Conservation (phyloP, 169 alveolate species). For the Eimeria praecox region DNA sequence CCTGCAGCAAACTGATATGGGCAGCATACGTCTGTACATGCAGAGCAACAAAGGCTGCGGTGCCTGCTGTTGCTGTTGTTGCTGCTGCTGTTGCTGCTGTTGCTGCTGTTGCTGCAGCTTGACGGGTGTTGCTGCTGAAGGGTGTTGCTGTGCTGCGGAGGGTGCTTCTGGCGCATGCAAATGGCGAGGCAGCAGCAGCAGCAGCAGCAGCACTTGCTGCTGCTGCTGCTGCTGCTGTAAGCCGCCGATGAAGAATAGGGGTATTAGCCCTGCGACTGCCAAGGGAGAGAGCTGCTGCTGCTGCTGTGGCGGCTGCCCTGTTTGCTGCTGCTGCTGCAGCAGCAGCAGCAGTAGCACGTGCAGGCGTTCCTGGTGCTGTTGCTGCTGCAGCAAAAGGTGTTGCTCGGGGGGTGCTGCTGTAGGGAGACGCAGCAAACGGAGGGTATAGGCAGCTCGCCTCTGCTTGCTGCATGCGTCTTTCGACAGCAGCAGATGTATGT, state of each 20-base stretch:
- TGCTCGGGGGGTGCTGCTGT: not conserved
- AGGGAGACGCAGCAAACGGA: slow-evolving; percentile 53
- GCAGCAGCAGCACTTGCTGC: slow-evolving; percentile 58
- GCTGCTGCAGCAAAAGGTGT: slow-evolving; percentile 32
- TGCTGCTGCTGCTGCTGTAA: slow-evolving; percentile 72
- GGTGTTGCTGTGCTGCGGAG: slow-evolving; percentile 16
- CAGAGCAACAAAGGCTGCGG: slow-evolving; percentile 21
- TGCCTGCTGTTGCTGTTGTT: slow-evolving; percentile 60
- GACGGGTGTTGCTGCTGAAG: slow-evolving; percentile 40
- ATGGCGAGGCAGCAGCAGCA: slow-evolving; percentile 63
- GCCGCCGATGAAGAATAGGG: slow-evolving; percentile 59
- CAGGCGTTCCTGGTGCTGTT: slow-evolving; percentile 34
- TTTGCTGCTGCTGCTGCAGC: slow-evolving; percentile 16
- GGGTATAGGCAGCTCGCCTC: slow-evolving; percentile 20
- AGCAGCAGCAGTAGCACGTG: slow-evolving; percentile 13
- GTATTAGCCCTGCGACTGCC: slow-evolving; percentile 67
- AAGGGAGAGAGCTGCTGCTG: slow-evolving; percentile 58
- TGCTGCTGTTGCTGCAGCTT: slow-evolving; percentile 47
- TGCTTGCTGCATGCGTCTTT: not conserved
- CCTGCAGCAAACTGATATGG: slow-evolving; percentile 40
- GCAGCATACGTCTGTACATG: slow-evolving; percentile 56
- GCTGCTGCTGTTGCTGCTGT: slow-evolving; percentile 60
- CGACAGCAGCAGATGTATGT: not conserved
- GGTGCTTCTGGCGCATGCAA: slow-evolving; percentile 40
- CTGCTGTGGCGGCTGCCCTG: slow-evolving; percentile 23